Percentiles rank a stretch among this genome's conserved stretches.
phyloP scores from a whole-genome alignment of 352 stramenopile genomes.

The Paralagenidium karlingii region DNA sequence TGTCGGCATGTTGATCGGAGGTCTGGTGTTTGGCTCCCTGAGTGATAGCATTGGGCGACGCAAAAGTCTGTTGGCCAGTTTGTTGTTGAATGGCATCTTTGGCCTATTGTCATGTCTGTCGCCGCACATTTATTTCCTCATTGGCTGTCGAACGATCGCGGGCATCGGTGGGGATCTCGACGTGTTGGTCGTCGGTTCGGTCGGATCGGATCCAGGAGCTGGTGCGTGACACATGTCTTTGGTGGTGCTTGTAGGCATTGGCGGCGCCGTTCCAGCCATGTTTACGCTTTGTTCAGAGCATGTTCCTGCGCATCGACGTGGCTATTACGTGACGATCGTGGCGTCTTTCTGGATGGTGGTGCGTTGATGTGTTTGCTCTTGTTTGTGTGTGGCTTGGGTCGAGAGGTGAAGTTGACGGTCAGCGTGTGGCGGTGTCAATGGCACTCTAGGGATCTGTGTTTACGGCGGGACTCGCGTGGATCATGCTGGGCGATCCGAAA shows the following conservation, averaged over 20 bases:
- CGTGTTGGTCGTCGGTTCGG: too few species aligned
- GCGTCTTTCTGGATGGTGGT: conserved; percentile 87
- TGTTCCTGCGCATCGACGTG: conserved; percentile 53
- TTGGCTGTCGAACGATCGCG: conserved; percentile 39
- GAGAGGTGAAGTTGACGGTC: too few species aligned
- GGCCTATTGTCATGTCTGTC: conserved; percentile 60
- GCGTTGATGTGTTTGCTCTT: conserved; percentile 7
- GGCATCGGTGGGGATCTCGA: conserved; percentile 44
- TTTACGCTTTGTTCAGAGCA: conserved; percentile 84
- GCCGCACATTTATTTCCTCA: conserved; percentile 48
- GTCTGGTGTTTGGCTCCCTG: conserved; percentile 56
- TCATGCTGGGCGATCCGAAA: conserved; percentile 45
- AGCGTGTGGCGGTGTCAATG: too few species aligned
- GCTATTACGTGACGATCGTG: conserved; percentile 79
- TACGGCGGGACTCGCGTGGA: conserved; percentile 66
- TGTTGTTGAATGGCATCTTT: conserved; percentile 72
- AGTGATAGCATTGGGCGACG: conserved; percentile 70
- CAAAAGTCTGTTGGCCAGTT: conserved; percentile 52
- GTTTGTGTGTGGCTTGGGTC: neutral
- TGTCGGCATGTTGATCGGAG: conserved; percentile 83
- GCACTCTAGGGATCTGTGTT: conserved; percentile 69
- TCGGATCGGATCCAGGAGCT: too few species aligned
- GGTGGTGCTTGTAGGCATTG: conserved; percentile 43
- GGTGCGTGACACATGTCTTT: too few species aligned
- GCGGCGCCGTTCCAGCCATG: conserved; percentile 72